Conservation (phyloP, 441 rosid species). For the Monsonia emarginata region DNA sequence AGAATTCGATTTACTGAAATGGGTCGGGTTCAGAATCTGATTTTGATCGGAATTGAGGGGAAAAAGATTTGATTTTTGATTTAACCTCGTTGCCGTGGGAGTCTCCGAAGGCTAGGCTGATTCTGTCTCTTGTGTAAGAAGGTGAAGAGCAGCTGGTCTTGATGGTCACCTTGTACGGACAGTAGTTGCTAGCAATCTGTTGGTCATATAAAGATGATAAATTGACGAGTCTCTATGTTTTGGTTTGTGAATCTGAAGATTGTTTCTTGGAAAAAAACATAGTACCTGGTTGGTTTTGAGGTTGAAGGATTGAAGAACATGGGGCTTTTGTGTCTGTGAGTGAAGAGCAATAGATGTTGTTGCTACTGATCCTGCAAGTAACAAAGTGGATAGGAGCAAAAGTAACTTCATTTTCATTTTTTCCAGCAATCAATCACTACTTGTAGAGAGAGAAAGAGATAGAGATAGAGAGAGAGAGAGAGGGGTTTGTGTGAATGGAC, state of each 20-base stretch:
- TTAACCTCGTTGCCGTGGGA: constrained; percentile 28
- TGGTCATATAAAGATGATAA: neutral
- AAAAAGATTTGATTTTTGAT: neutral
- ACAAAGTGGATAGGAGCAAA: neutral
- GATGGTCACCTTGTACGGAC: constrained; percentile 29
- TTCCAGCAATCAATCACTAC: neutral
- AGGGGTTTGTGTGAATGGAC: no score
- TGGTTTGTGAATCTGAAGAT: neutral
- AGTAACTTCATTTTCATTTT: neutral
- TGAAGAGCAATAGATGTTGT: neutral
- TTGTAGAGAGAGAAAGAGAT: neutral
- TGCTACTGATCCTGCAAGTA: neutral
- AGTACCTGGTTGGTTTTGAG: constrained; percentile 6
- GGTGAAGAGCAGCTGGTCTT: constrained; percentile 35
- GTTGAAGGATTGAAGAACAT: constrained; percentile 8
- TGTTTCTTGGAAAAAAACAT: neutral
- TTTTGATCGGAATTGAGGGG: neutral
- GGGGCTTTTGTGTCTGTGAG: constrained; percentile 6
- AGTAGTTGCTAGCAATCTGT: constrained; percentile 16
- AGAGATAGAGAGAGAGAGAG: no score
- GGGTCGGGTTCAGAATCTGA: neutral
- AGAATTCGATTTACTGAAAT: neutral
- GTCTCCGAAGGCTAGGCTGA: constrained; percentile 37
- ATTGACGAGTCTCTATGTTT: neutral
- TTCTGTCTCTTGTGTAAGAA: constrained; percentile 31